Evolutionary conservation across 306 rosid genomes (phyloP).

Genomic region (Phaseolus lunatus): DNA sequence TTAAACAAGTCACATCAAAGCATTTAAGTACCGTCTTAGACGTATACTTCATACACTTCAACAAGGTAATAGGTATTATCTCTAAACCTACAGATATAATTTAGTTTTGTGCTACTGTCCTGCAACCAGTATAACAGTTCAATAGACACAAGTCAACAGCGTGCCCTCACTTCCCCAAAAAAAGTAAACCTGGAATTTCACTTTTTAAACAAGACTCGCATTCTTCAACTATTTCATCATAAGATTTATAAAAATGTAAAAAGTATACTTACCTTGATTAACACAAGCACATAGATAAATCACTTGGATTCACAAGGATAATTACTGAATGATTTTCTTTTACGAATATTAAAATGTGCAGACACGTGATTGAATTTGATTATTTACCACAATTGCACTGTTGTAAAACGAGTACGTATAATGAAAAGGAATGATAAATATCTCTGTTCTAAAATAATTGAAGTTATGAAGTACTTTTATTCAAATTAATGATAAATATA

Average conservation of each 20-base stretch:
- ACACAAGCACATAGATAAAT: no score
- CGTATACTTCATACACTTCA: slow-evolving; percentile 16
- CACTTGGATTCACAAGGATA: no score
- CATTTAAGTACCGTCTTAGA: neutral
- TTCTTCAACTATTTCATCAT: neutral
- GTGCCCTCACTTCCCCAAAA: neutral
- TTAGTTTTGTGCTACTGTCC: neutral
- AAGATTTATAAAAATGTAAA: no score
- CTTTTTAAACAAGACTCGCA: no score
- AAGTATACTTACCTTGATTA: no score
- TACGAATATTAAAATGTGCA: no score
- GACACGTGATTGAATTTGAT: no score
- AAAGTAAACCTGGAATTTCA: no score
- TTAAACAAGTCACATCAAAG: slow-evolving; percentile 25
- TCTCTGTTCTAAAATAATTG: neutral
- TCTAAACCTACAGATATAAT: neutral
- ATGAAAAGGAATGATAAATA: no score
- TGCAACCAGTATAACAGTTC: slow-evolving; percentile 3
- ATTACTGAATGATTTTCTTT: no score
- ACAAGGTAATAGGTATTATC: neutral
- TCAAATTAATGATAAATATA: neutral
- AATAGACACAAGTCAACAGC: neutral
- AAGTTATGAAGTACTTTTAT: neutral
- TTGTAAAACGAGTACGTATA: no score
- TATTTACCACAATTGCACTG: no score